phyloP scores from a whole-genome alignment of 225 moss, liverwort and hornwort species.

The Polytrichum commune region DNA sequence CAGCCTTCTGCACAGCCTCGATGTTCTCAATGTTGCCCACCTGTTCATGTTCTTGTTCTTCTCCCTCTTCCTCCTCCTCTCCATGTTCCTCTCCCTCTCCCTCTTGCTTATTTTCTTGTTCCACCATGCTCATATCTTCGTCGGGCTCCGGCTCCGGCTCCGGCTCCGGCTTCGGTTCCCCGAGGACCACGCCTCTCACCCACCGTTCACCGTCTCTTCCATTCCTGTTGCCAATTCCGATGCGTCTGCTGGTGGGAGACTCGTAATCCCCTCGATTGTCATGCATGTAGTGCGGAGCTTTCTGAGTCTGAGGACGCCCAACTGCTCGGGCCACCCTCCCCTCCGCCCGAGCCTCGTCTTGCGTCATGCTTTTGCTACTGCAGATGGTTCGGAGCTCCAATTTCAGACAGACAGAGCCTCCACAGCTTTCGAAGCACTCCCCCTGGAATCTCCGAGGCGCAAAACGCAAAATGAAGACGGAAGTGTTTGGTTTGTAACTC shows the following conservation, averaged over 20 bases:
- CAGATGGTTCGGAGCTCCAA: too few species aligned
- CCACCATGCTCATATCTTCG: not conserved
- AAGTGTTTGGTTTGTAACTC: too few species aligned
- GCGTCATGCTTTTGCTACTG: too few species aligned
- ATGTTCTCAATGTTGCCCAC: not conserved
- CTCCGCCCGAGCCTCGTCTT: too few species aligned
- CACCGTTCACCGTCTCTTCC: not conserved
- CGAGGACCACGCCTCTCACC: not conserved
- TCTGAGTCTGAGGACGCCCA: too few species aligned
- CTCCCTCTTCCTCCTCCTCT: not conserved
- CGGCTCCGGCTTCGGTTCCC: too few species aligned
- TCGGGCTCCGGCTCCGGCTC: not conserved
- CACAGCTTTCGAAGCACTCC: too few species aligned
- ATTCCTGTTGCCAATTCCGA: not conserved
- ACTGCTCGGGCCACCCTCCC: too few species aligned
- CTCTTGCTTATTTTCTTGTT: not conserved
- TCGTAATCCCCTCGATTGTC: not conserved
- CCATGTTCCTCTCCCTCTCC: not conserved
- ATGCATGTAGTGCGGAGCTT: slow-evolving; percentile 7
- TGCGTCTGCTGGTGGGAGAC: not conserved
- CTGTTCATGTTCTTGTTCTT: not conserved
- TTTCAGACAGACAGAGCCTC: too few species aligned
- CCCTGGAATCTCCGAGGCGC: too few species aligned
- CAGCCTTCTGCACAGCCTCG: slow-evolving; percentile 26
- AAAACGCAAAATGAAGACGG: too few species aligned